Percentiles rank a stretch among this genome's conserved stretches.
Evolutionary conservation across 192 early-diverging fungal genomes (phyloP).

Genomic region (Backusella circina): DNA sequence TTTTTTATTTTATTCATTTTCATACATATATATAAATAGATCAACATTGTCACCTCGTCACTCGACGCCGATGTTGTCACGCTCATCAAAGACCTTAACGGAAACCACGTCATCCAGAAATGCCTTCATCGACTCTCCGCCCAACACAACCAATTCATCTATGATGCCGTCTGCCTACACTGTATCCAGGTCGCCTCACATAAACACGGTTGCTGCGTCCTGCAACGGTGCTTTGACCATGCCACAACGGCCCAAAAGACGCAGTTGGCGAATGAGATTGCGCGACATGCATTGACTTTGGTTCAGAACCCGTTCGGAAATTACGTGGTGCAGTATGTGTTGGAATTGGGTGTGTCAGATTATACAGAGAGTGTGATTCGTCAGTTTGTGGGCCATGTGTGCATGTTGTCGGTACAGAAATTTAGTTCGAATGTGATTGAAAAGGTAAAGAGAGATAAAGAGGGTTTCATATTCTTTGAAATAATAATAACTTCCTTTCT

Average conservation of each 20-base stretch:
- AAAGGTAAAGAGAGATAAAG: conserved; percentile 50
- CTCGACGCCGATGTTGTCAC: conserved; percentile 67
- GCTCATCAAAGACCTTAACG: conserved; percentile 86
- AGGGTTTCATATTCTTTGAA: background rate
- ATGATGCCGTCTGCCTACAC: conserved; percentile 70
- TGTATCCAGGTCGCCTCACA: conserved; percentile 85
- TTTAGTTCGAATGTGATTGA: conserved; percentile 92
- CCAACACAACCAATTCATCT: conserved; percentile 86
- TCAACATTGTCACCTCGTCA: conserved; percentile 60
- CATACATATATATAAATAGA: conserved; percentile 43
- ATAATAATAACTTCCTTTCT: background rate
- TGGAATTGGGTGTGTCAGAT: conserved; percentile 67
- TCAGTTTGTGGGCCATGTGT: conserved; percentile 72
- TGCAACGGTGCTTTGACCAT: conserved; percentile 88
- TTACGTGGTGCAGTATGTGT: conserved; percentile 90
- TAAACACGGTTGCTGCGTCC: conserved; percentile 86
- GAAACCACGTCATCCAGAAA: conserved; percentile 93
- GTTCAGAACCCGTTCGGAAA: conserved; percentile 92
- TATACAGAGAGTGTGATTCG: conserved; percentile 69
- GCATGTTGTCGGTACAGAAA: conserved; percentile 79
- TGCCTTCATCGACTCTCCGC: conserved; percentile 71
- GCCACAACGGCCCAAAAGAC: conserved; percentile 63
- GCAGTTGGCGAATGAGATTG: conserved; percentile 76
- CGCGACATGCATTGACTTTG: conserved; percentile 63
- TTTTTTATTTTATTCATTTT: no score